Evolutionary conservation across 148 eudicot species (phyloP).

Genomic region (Tetragonia tetragonoides): DNA sequence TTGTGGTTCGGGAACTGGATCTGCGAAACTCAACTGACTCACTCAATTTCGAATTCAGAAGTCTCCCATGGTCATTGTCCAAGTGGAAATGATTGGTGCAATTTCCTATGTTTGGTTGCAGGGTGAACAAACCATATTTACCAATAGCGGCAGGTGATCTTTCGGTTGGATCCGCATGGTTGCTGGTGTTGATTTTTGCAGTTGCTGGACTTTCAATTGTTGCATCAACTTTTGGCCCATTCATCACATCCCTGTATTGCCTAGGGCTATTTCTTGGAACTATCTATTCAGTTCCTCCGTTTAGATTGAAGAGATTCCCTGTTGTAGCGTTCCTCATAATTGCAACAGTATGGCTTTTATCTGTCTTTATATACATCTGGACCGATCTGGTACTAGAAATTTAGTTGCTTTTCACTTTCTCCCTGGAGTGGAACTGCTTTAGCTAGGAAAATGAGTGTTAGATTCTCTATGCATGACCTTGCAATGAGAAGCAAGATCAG

Average conservation of each 20-base stretch:
- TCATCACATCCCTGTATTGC: slow-evolving; percentile 79
- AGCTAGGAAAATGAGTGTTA: background rate
- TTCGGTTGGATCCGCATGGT: slow-evolving; percentile 90
- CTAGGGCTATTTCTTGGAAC: slow-evolving; percentile 96
- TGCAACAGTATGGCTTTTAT: slow-evolving; percentile 60
- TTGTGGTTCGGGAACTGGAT: background rate
- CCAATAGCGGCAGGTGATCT: slow-evolving; percentile 99
- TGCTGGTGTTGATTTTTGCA: slow-evolving; percentile 75
- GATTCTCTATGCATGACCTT: background rate
- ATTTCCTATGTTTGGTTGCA: slow-evolving; percentile 29
- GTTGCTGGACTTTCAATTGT: slow-evolving; percentile 71
- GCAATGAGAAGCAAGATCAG: background rate
- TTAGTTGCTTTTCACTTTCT: background rate
- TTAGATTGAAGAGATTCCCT: slow-evolving; percentile 91
- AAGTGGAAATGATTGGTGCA: background rate
- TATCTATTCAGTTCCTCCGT: slow-evolving; percentile 96
- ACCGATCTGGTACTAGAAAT: background rate
- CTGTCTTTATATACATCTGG: slow-evolving; percentile 11
- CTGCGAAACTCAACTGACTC: background rate
- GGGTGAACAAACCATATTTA: slow-evolving; percentile 96
- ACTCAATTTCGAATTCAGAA: no score
- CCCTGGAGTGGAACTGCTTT: background rate
- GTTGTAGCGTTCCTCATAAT: slow-evolving; percentile 92
- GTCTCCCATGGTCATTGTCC: slow-evolving; percentile 5
- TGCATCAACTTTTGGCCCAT: slow-evolving; percentile 78